Base-by-base conservation (phyloP, 768 basidiomycete species). In the Glaciozyma martinii region DNA sequence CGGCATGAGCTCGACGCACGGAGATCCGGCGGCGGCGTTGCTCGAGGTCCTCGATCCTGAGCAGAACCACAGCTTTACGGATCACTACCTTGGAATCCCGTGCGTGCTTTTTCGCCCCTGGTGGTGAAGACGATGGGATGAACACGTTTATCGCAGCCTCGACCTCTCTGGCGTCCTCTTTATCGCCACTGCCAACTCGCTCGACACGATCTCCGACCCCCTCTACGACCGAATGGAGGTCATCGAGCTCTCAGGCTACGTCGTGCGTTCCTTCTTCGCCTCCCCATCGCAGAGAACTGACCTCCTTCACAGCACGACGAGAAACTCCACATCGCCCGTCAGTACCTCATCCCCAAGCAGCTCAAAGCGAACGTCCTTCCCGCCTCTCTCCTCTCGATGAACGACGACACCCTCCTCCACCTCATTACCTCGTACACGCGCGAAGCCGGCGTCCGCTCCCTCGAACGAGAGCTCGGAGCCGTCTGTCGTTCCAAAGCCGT, bases 401-500 rank as follows among this genome's bases (percentile, higher is more conserved):
- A 90, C 59, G 83, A 84, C 15, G 85, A 86, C 0, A 75, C 54
- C 13, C 27, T 94, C 37, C 76, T 86, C 61, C 81, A 83, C 58
- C 81, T 94, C 56, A 85, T 86, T 25, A 87, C 66, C 30, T 27
- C 85, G 1, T 80, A 84, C 27, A 93, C 92, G 3, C 81, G 89
- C 9, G 92, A 97, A 76, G 90, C 91, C 0, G 93, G 93, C 42
- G 92, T 97, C n/a, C 84, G 93, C 43, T 85, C 84, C 53, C 81
- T 94, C 21, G 92, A 95, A 72, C 83, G 92, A 18, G 84, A 88
- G 3, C 84, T 97, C 49, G 90, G 89, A 4, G 82, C 85, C 29
- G 85, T 97, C n/a, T 87, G 87, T n/a, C 79, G 92, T 40, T 86
- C 82, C 70, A 95, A 95, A 73, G 92, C 90, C 1, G 93, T 97